phyloP scores from a whole-genome alignment of 306 rosid species.

The Urtica urens region DNA sequence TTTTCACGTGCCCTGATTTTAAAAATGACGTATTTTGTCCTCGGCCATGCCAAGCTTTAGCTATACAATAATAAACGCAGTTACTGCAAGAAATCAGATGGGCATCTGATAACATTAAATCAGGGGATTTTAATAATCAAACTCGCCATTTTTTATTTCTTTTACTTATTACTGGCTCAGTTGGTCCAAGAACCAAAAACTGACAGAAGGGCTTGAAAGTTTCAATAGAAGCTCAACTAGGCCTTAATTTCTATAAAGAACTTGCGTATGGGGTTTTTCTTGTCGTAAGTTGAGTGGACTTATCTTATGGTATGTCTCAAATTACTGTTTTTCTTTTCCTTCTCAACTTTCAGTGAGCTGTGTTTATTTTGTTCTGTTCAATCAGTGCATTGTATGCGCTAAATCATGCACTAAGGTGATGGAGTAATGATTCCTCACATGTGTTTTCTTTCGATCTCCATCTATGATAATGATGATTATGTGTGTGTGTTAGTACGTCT shows the following conservation, averaged over 20 bases:
- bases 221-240: no score
- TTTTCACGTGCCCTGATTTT: slow-evolving; percentile 15
- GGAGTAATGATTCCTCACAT: no score
- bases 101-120: background rate
- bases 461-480: slow-evolving; percentile 5
- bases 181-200: background rate
- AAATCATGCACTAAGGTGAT: background rate
- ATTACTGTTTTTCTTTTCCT: background rate
- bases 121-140: background rate
- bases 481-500: no score
- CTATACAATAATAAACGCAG: background rate
- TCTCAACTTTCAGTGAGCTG: background rate
- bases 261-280: background rate
- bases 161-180: background rate
- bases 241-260: background rate
- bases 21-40: background rate
- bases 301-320: background rate
- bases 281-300: background rate
- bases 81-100: background rate
- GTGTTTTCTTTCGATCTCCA: background rate
- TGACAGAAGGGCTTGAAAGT: no score
- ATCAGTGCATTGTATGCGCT: background rate
- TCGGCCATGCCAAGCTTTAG: background rate
- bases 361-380: background rate
- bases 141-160: background rate